Percentiles rank a stretch among this genome's conserved stretches.
Conservation (phyloP, 805 yeast species). For the Jamesozyma jinghongensis region DNA sequence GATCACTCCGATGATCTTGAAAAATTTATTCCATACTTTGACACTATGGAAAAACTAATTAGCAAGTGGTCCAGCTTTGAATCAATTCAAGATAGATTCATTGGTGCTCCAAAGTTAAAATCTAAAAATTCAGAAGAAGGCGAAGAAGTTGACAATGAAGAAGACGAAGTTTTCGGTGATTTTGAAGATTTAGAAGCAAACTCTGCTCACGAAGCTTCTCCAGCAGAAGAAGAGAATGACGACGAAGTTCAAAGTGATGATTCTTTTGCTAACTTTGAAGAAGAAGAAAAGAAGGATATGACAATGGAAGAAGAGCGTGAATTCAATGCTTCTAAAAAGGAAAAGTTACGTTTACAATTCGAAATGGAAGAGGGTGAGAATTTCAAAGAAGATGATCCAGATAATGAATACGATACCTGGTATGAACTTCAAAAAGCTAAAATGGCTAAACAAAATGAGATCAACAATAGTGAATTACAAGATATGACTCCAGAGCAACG, state of each 20-base stretch:
- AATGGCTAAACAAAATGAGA: constrained; percentile 91
- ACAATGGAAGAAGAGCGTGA: constrained; percentile 70
- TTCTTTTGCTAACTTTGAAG: constrained; percentile 35
- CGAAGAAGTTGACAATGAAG: constrained; percentile 33
- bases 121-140: constrained; percentile 19
- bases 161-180: constrained; percentile 46
- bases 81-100: constrained; percentile 25
- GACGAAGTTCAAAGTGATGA: constrained; percentile 31
- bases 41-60: constrained; percentile 26
- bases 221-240: constrained; percentile 9
- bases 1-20: constrained; percentile 24
- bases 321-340: constrained; percentile 81
- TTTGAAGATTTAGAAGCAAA: constrained; percentile 39
- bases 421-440: constrained; percentile 94
- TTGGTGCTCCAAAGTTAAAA: constrained; percentile 26
- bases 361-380: constrained; percentile 60
- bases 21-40: constrained; percentile 28
- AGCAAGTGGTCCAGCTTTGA: constrained; percentile 26
- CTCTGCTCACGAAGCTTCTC: constrained; percentile 8
- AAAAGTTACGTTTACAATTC: constrained; percentile 77
- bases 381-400: constrained; percentile 72
- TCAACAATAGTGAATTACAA: constrained; percentile 73
- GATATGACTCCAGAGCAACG: constrained; percentile 71
- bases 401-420: constrained; percentile 90
- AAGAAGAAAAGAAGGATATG: constrained; percentile 33